A percentile compares a stretch with the other conserved stretches of the same genome.
phyloP scores from a whole-genome alignment of 1,284 basidiomycete species.

The Ceratobasidium sp. region DNA sequence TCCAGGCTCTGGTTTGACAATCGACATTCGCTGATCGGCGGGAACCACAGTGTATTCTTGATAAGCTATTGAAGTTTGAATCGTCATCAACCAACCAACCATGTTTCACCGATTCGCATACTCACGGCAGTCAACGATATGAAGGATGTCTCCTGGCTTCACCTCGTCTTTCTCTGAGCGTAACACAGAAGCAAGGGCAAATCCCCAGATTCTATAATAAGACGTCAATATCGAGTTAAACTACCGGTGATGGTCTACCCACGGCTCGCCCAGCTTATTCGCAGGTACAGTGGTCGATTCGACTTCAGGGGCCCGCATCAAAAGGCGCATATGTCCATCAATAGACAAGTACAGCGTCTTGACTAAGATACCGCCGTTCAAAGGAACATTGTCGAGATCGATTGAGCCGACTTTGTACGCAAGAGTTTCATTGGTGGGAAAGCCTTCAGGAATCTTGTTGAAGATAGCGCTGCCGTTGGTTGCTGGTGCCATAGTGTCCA shows the following conservation, averaged over 20 bases:
- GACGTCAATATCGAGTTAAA: not conserved
- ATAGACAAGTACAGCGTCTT: slow-evolving; percentile 51
- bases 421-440: slow-evolving; percentile 57
- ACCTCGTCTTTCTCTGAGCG: slow-evolving; percentile 53
- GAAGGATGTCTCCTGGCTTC: slow-evolving; percentile 51
- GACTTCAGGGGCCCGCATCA: slow-evolving; percentile 45
- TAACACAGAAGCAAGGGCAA: slow-evolving; percentile 39
- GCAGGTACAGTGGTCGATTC: not conserved
- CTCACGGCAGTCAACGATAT: slow-evolving; percentile 9
- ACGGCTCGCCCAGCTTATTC: slow-evolving; percentile 26
- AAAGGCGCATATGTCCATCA: slow-evolving; percentile 53
- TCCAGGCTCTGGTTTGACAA: slow-evolving; percentile 44
- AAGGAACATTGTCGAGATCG: slow-evolving; percentile 51
- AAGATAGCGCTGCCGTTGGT: slow-evolving; percentile 44
- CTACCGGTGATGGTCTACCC: not conserved
- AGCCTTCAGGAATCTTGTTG: slow-evolving; percentile 50
- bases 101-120: not conserved
- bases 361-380: slow-evolving; percentile 53
- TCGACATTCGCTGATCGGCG: slow-evolving; percentile 42
- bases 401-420: slow-evolving; percentile 54
- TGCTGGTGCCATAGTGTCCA: slow-evolving; percentile 40
- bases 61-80: slow-evolving; percentile 17
- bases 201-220: slow-evolving; percentile 46
- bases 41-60: slow-evolving; percentile 38
- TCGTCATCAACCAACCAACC: not conserved